Evolutionary conservation across 2,329 filamentous ascomycete species (phyloP), one percentile per base, ranked within the genome.

Genomic region (Camillea tinctor): DNA sequence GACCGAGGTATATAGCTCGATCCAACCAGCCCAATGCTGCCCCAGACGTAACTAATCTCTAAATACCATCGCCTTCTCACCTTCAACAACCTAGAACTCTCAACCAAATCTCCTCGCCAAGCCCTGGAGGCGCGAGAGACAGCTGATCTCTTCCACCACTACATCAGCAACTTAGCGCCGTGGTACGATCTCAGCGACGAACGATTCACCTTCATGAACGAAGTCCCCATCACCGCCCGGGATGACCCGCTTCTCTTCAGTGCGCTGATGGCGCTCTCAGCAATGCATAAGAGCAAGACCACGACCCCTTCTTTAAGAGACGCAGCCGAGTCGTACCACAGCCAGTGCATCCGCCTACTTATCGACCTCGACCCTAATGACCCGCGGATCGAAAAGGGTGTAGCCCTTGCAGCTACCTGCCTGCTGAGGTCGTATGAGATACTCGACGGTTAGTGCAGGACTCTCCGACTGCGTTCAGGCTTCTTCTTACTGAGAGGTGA

Each of bases 351-450:
- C 0, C 69, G 69, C n/a, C 66, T 69, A 2, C 64, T 81, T 3
- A 75, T 80, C n/a, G 63, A 64, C 0, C 66, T 81, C 1, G 72
- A 73, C 0, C 65, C 72, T 2, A 66, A 69, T 1, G 71, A 73
- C 15, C 57, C 67, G 1, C 66, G 71, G 4, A 67, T 75, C 13
- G 63, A 71, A 13, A 73, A 73, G 13, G 79, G 77, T 1, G 72
- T 78, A 3, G 77, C 77, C 0, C 69, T 83, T 1, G 79, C 79
- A 2, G 74, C 80, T 3, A 78, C 79, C 1, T 82, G 80, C 64
- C 67, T 83, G 2, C 63, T 83, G 15, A 71, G 79, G 11, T 81
- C 79, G 0, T 82, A 80, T 56, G 80, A 83, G 64, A 81, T 82
- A 5, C 71, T 82, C 0, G 73, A 73, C 22, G 75, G 79, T 79